Evolutionary conservation across 257 asterid genomes (phyloP).

Genomic region (Solanum chilense): DNA sequence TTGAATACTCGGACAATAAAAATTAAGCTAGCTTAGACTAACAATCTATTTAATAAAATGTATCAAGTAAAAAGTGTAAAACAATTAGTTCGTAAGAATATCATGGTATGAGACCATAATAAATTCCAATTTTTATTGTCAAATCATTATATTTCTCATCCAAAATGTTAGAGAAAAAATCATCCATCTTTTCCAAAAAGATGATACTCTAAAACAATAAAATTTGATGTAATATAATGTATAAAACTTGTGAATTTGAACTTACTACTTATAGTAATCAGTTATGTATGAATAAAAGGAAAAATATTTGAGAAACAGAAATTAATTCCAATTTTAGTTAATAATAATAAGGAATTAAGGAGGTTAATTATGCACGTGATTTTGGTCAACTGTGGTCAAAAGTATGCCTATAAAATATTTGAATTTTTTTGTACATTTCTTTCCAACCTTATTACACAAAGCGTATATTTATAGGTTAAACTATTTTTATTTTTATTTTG

Average conservation of each 20-base stretch:
- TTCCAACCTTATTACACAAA: background rate
- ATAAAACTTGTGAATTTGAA: background rate
- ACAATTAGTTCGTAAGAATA: background rate
- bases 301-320: background rate
- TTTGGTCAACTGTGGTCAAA: background rate
- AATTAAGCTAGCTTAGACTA: accelerated
- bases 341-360: background rate
- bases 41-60: background rate
- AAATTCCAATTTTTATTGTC: background rate
- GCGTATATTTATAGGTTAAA: background rate
- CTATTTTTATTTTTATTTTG: no score
- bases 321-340: background rate
- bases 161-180: background rate
- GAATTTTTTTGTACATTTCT: background rate
- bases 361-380: background rate
- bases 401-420: background rate
- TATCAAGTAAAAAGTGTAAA: background rate
- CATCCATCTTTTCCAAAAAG: background rate
- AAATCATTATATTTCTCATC: background rate
- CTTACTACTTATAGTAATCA: background rate
- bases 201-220: background rate
- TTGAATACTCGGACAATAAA: background rate
- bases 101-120: background rate
- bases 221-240: background rate
- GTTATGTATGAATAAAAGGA: background rate